phyloP scores from a whole-genome alignment of 2,329 filamentous ascomycete genomes.

The Xylaria sp. region DNA sequence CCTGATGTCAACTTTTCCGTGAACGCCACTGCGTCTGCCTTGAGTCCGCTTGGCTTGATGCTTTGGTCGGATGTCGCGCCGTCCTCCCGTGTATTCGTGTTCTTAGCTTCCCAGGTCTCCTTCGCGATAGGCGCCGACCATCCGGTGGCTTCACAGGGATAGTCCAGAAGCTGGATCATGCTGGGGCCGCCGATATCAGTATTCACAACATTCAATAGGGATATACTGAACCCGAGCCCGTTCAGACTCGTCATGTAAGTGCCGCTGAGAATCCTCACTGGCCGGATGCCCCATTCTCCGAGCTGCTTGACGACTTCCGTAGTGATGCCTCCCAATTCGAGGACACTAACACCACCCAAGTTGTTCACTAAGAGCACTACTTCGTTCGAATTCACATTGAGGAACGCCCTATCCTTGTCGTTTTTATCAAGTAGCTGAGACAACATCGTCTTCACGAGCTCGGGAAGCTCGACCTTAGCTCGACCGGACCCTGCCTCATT shows the following conservation, averaged over 20 bases:
- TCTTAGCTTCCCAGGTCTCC: slow-evolving; percentile 70
- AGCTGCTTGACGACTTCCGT: slow-evolving; percentile 74
- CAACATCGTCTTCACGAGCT: slow-evolving; percentile 72
- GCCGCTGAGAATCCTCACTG: slow-evolving; percentile 72
- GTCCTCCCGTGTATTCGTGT: slow-evolving; percentile 58
- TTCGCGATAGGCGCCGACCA: slow-evolving; percentile 73
- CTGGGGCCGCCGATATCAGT: slow-evolving; percentile 67
- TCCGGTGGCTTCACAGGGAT: slow-evolving; percentile 73
- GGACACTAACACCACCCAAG: slow-evolving; percentile 75
- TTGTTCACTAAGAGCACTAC: slow-evolving; percentile 80
- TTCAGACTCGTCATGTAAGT: slow-evolving; percentile 85
- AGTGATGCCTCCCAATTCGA: slow-evolving; percentile 78
- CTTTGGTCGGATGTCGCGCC: slow-evolving; percentile 48
- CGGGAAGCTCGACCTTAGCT: slow-evolving; percentile 62
- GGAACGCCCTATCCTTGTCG: slow-evolving; percentile 77
- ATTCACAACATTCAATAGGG: slow-evolving; percentile 71
- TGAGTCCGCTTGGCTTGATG: slow-evolving; percentile 59
- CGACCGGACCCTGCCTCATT: slow-evolving; percentile 71
- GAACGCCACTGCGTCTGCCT: slow-evolving; percentile 62
- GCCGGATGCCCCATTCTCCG: slow-evolving; percentile 66
- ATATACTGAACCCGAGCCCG: slow-evolving; percentile 78
- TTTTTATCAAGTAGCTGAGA: slow-evolving; percentile 71
- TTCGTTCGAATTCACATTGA: slow-evolving; percentile 70
- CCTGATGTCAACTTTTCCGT: slow-evolving; percentile 65
- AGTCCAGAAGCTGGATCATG: slow-evolving; percentile 76